Base-by-base conservation (phyloP, 495 filamentous ascomycete species). In the Daldinia bambusicola region DNA sequence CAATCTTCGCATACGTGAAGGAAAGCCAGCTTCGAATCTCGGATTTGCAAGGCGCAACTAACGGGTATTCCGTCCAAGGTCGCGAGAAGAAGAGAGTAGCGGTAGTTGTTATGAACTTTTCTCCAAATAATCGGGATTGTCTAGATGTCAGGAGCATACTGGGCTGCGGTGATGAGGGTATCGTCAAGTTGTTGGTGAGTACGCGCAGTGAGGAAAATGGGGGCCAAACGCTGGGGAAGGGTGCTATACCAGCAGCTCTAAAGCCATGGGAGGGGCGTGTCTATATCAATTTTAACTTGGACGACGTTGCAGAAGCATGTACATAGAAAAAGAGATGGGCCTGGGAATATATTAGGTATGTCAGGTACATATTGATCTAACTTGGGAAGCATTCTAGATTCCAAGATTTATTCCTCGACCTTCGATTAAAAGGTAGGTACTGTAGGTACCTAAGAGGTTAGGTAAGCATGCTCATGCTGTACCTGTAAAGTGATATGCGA, bases 1-100 rank as follows among this genome's bases (percentile, higher is more conserved):
- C 78, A 40, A 79, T 82, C 31, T 83, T 85, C 67, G 78, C 82
- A n/a, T 84, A 82, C 66, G 75, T 71, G 1, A 84, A 84, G 70
- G 79, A 55, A 43, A 62, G 53, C 22, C 37, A 38, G 4, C 50
- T 36, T 8, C 36, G 50, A 0, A 67, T 50, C 16, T 63, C 65
- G 1, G 40, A 68, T 55, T n/a, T 37, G 4, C 37, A 56, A 38
- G 37, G 41, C 20, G 50, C 38, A 14, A 53, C 34, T 1, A 66
- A 71, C 43, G 63, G 43, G 2, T 9, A 60, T 34, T 30, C 14
- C 9, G 3, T 2, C n/a, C 8, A 48, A 9, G 36, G 45, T 5
- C 6, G 34, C 8, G 13, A 48, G 1, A 70, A 58, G 16, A 64
- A 71, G 61, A 67, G 51, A 38, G 48, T 6, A 62, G 74, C 67